These are phyloP conservation scores for Hypsizygus marmoreus DNA, from an alignment of 768 basidiomycete genomes.

Conservation along the genomic window DNA sequence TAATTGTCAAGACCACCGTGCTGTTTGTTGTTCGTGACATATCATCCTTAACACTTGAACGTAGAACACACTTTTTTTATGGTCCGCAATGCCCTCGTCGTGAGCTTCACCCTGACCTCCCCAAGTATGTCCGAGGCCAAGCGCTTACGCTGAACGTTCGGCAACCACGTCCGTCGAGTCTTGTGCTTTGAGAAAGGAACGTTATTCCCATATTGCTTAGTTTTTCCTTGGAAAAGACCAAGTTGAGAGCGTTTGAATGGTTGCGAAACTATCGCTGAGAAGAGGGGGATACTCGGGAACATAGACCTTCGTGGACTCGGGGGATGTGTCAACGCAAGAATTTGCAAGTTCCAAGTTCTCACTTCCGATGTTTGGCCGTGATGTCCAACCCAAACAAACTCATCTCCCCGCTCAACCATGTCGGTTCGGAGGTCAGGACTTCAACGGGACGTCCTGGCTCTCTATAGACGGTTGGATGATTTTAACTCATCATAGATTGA, in stretches of 20 bases:
- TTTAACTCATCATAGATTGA: neutral
- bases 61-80: conserved; percentile 70
- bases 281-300: conserved; percentile 31
- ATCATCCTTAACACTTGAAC: neutral
- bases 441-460: conserved; percentile 53
- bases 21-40: conserved; percentile 31
- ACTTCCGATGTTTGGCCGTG: conserved; percentile 10
- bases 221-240: conserved; percentile 83
- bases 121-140: conserved; percentile 68
- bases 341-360: conserved; percentile 3
- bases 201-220: conserved; percentile 82
- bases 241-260: conserved; percentile 82
- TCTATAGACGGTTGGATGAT: conserved; percentile 42
- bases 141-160: conserved; percentile 81
- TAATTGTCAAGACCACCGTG: conserved; percentile 76
- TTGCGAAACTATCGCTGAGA: conserved; percentile 50
- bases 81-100: conserved; percentile 74
- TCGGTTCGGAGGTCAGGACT: conserved; percentile 40
- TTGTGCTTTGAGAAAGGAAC: conserved; percentile 89
- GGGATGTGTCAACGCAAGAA: neutral
- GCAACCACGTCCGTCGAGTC: conserved; percentile 85
- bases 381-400: conserved; percentile 8
- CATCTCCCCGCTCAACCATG: conserved; percentile 19
- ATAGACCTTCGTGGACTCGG: conserved; percentile 8
- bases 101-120: conserved; percentile 66